phyloP scores from a whole-genome alignment of 2,329 filamentous ascomycete genomes.

The Ploettnerulaceae sp. region DNA sequence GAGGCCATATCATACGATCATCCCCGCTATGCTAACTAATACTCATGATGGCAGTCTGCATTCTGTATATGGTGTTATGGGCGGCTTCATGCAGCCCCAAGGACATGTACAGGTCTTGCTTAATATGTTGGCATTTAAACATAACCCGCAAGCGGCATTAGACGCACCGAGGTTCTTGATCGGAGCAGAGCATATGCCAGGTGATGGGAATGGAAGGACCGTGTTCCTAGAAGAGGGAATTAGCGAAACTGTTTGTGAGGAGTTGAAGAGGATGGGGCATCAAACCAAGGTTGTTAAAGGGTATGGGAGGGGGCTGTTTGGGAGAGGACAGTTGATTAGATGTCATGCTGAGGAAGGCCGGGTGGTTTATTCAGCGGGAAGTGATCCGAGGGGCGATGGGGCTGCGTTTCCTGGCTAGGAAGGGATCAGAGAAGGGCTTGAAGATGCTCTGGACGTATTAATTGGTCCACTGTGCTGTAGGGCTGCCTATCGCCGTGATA shows the following conservation, averaged over 20 bases:
- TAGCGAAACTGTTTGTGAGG: constrained; percentile 58
- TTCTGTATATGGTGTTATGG: constrained; percentile 93
- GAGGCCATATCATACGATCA: constrained; percentile 95
- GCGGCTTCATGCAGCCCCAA: constrained; percentile 97
- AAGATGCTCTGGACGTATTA: too few species aligned
- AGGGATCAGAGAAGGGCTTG: too few species aligned
- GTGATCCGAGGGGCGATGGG: constrained; percentile 83
- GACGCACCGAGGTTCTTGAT: constrained; percentile 92
- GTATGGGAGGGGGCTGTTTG: constrained; percentile 65
- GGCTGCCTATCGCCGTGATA: too few species aligned
- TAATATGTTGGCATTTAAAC: constrained; percentile 78
- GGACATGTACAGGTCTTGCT: constrained; percentile 91
- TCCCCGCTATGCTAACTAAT: constrained; percentile 85
- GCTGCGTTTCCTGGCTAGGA: constrained; percentile 50
- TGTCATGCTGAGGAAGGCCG: constrained; percentile 70
- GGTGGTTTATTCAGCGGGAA: constrained; percentile 80
- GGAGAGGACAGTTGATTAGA: constrained; percentile 80
- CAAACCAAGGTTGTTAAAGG: constrained; percentile 64
- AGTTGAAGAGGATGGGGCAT: constrained; percentile 67
- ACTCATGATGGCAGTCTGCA: constrained; percentile 67
- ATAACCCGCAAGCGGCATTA: constrained; percentile 80
- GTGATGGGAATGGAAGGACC: constrained; percentile 50
- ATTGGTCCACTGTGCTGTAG: too few species aligned
- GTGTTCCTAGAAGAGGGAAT: constrained; percentile 86
- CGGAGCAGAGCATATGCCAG: constrained; percentile 61